These are phyloP conservation scores for Ceratobasidium sp. DNA, from an alignment of 1,284 basidiomycete species.

Conservation along the genomic window DNA sequence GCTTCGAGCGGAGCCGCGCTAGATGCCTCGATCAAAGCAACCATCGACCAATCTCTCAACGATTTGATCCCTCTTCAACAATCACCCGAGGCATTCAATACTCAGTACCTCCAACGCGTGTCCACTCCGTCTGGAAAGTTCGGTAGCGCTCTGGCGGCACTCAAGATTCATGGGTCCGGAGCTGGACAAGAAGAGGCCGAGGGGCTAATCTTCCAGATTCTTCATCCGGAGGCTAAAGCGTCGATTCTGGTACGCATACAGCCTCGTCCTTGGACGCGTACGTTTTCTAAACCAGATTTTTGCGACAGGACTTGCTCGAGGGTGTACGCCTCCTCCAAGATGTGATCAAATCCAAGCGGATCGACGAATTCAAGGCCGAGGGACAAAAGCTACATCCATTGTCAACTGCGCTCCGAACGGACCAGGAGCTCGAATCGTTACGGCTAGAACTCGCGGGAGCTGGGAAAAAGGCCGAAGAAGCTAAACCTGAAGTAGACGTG, in stretches of 20 bases:
- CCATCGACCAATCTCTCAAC: slow-evolving; percentile 53
- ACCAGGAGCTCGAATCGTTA: slow-evolving; percentile 46
- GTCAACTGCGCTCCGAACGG: slow-evolving; percentile 51
- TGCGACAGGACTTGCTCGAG: slow-evolving; percentile 40
- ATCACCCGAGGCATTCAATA: slow-evolving; percentile 69
- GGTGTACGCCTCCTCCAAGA: slow-evolving; percentile 10
- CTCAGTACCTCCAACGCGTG: slow-evolving; percentile 72
- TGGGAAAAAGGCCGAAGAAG: slow-evolving; percentile 21
- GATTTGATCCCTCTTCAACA: slow-evolving; percentile 64
- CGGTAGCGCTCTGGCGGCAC: slow-evolving; percentile 62
- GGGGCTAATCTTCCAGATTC: slow-evolving; percentile 60
- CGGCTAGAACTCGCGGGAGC: slow-evolving; percentile 40
- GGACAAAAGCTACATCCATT: slow-evolving; percentile 49
- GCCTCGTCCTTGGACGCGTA: slow-evolving; percentile 41
- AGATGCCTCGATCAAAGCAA: slow-evolving; percentile 40
- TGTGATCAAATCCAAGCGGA: slow-evolving; percentile 36
- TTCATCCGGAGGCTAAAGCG: slow-evolving; percentile 57
- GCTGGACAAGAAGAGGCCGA: slow-evolving; percentile 60
- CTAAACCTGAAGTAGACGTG: slow-evolving; percentile 19
- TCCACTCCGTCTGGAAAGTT: slow-evolving; percentile 63
- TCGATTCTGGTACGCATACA: slow-evolving; percentile 57
- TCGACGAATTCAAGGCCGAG: slow-evolving; percentile 47
- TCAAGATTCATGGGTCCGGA: slow-evolving; percentile 41
- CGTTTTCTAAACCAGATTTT: slow-evolving; percentile 24
- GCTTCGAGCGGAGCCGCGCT: slow-evolving; percentile 53